These are phyloP conservation scores for Fusarium sp. DNA, from an alignment of 2,329 filamentous ascomycete genomes.

Conservation along the genomic window DNA sequence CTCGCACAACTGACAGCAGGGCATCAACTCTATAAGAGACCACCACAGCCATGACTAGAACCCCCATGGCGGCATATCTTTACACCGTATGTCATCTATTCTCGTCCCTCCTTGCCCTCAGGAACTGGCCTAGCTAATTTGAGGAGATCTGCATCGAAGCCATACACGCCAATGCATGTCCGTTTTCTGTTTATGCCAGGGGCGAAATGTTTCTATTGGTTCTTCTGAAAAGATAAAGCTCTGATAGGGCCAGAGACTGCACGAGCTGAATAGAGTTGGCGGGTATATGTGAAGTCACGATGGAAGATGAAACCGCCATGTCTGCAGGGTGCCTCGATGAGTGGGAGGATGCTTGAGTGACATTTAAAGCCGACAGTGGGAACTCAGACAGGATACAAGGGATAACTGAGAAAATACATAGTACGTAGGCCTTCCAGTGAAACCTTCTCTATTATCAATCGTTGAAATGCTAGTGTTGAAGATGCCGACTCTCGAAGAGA, in stretches of 20 bases:
- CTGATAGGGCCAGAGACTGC: constrained; percentile 7
- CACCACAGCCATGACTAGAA: not conserved
- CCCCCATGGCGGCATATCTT: constrained; percentile 6
- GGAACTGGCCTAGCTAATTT: not conserved
- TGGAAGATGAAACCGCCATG: constrained; percentile 27
- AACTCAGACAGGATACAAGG: rapidly evolving
- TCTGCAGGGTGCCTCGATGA: not conserved
- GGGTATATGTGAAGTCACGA: constrained; percentile 22
- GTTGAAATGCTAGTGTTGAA: not conserved
- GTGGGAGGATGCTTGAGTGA: not conserved
- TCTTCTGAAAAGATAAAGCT: not conserved
- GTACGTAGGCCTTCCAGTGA: not conserved
- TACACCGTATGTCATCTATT: not conserved
- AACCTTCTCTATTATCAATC: not conserved
- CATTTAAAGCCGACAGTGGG: not conserved
- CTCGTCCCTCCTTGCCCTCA: not conserved
- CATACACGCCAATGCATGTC: constrained; percentile 9
- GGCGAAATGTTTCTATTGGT: constrained; percentile 23
- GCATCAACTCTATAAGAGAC: constrained; percentile 11
- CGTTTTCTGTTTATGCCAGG: constrained; percentile 17
- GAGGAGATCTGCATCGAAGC: constrained; percentile 2
- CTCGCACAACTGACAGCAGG: not conserved
- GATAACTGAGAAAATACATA: rapidly evolving
- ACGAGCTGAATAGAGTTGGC: constrained; percentile 33
- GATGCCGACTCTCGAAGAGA: not conserved